Evolutionary conservation across 495 filamentous ascomycete species (phyloP).

Genomic region (Penicillium ochrochloron): DNA sequence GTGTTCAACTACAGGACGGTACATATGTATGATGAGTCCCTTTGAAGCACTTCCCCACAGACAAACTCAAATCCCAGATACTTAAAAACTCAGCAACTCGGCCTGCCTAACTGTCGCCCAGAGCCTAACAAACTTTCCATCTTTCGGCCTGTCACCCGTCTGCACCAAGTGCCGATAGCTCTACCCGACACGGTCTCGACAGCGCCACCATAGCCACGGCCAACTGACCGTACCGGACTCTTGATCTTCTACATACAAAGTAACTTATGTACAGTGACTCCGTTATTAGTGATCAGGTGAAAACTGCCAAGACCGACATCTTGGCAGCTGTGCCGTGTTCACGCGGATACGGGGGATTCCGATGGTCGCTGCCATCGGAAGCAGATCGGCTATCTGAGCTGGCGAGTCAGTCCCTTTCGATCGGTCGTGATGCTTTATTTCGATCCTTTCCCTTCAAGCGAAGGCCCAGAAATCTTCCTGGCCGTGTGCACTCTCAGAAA

Average conservation of each 20-base stretch:
- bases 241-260: not conserved
- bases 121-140: no score
- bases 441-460: not conserved
- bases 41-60: not conserved
- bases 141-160: not conserved
- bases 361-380: constrained; percentile 12
- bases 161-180: constrained; percentile 17
- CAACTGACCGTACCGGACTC: not conserved
- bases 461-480: not conserved
- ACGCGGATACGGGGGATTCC: constrained; percentile 4
- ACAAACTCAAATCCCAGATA: not conserved
- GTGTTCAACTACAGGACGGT: not conserved
- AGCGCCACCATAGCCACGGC: not conserved
- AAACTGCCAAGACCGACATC: not conserved
- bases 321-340: constrained; percentile 1
- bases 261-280: no score
- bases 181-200: constrained; percentile 11
- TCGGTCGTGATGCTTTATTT: not conserved
- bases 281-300: not conserved
- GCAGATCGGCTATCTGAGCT: not conserved
- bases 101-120: not conserved
- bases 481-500: not conserved
- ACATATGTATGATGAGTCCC: no score
- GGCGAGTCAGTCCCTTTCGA: not conserved
- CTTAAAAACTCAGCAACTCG: not conserved